Percentiles rank a stretch among this genome's conserved stretches.
These are phyloP conservation scores for Vaccinium darrowii DNA, from an alignment of 148 eudicot genomes.

Conservation along the genomic window DNA sequence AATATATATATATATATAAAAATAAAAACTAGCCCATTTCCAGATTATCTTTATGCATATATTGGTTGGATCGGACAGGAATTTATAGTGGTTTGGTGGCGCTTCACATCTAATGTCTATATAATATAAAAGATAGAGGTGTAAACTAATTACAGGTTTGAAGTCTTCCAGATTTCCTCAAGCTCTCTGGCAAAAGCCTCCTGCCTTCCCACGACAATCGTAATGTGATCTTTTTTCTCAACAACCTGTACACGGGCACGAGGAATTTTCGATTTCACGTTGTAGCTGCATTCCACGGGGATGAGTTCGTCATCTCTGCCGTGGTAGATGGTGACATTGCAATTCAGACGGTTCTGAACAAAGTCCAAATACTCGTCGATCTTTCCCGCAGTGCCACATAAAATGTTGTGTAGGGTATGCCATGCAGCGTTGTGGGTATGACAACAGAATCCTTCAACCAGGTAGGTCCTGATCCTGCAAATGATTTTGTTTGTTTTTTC, in stretches of 20 bases:
- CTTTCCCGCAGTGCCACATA: neutral
- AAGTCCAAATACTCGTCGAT: neutral
- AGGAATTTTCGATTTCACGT: neutral
- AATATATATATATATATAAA: neutral
- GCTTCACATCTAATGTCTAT: neutral
- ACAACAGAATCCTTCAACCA: neutral
- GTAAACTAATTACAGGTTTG: neutral
- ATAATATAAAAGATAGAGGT: neutral
- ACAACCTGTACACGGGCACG: neutral
- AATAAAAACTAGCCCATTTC: neutral
- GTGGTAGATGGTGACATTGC: neutral
- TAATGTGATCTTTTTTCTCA: neutral
- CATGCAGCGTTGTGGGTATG: constrained; percentile 1
- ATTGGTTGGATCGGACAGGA: neutral
- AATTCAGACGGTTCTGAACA: neutral
- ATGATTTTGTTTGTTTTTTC: neutral
- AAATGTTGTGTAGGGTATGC: constrained; percentile 5
- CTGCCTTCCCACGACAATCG: constrained; percentile 5
- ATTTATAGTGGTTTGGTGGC: neutral
- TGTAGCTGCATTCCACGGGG: constrained; percentile 2
- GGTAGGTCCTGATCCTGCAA: constrained; percentile 3
- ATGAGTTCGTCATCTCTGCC: neutral
- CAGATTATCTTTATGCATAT: neutral
- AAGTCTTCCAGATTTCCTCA: constrained; percentile 10
- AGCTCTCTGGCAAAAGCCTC: neutral